Percentiles rank a stretch among this genome's conserved stretches.
Conservation (phyloP, 345 rosid species). For the Eucalyptus erythrocorys region DNA sequence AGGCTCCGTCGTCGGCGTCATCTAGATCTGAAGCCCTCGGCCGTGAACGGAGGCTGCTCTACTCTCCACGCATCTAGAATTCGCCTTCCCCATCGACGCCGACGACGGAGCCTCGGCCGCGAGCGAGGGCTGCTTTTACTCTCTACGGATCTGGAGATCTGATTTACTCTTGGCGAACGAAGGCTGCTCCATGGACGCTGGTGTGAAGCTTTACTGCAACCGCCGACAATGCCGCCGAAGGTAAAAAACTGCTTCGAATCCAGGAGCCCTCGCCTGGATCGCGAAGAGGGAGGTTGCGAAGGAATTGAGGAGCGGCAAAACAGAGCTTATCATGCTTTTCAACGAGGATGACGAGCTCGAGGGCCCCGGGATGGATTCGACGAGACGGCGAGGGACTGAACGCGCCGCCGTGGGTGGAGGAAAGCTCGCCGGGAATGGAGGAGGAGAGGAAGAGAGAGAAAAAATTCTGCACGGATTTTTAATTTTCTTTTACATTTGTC, state of each 20-base stretch:
- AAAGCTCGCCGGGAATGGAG: not conserved
- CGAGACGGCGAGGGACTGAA: not conserved
- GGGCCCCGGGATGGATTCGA: not conserved
- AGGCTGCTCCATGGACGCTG: not conserved
- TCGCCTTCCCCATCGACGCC: no score
- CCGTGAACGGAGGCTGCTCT: not conserved
- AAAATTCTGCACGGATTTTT: not conserved
- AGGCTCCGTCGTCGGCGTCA: not conserved
- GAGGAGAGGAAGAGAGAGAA: not conserved
- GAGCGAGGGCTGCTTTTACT: not conserved
- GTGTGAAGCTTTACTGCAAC: not conserved
- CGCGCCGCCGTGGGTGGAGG: not conserved
- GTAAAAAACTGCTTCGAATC: not conserved
- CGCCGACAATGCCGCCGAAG: not conserved
- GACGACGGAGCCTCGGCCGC: not conserved
- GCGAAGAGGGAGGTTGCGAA: accelerated
- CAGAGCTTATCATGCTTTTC: not conserved
- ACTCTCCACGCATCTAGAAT: not conserved
- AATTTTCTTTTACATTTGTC: not conserved
- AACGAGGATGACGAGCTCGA: not conserved
- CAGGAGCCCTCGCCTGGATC: not conserved
- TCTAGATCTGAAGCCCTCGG: not conserved
- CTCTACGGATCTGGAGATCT: not conserved
- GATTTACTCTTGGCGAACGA: not conserved
- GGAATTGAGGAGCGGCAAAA: not conserved